phyloP scores from a whole-genome alignment of 768 basidiomycete genomes.

The Dictyophora rubrovolvata region DNA sequence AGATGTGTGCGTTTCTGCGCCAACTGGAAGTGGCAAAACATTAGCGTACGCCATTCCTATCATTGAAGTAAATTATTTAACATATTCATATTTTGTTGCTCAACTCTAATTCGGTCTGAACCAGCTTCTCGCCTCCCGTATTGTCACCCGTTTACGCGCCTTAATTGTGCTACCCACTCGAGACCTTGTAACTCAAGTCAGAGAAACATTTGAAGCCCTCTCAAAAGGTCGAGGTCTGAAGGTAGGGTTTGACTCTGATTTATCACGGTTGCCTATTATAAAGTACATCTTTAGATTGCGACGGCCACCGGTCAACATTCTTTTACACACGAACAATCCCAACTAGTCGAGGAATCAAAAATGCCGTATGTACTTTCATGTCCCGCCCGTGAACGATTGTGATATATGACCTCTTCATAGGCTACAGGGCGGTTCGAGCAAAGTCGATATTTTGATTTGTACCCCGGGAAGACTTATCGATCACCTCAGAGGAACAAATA shows the following conservation, averaged over 20 bases:
- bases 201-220: slow-evolving; percentile 82
- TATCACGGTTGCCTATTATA: neutral
- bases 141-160: slow-evolving; percentile 79
- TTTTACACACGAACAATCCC: slow-evolving; percentile 82
- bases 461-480: slow-evolving; percentile 95
- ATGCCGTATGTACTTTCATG: slow-evolving; percentile 31
- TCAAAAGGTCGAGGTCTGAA: slow-evolving; percentile 81
- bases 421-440: slow-evolving; percentile 77
- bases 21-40: slow-evolving; percentile 97
- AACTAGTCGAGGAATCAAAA: slow-evolving; percentile 56
- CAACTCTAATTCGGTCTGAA: neutral
- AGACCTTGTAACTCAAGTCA: slow-evolving; percentile 85
- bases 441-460: slow-evolving; percentile 87
- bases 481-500: slow-evolving; percentile 77
- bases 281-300: slow-evolving; percentile 39
- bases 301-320: slow-evolving; percentile 90
- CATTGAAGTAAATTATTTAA: slow-evolving; percentile 82
- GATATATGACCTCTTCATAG: slow-evolving; percentile 27
- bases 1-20: slow-evolving; percentile 91
- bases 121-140: slow-evolving; percentile 59
- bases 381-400: too few relatives aligned
- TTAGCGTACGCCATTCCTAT: slow-evolving; percentile 93
- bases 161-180: slow-evolving; percentile 88
- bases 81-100: slow-evolving; percentile 5
- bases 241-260: slow-evolving; percentile 33